phyloP scores from a whole-genome alignment of 805 yeast genomes.

The Blastobotrys chiropterorum region DNA sequence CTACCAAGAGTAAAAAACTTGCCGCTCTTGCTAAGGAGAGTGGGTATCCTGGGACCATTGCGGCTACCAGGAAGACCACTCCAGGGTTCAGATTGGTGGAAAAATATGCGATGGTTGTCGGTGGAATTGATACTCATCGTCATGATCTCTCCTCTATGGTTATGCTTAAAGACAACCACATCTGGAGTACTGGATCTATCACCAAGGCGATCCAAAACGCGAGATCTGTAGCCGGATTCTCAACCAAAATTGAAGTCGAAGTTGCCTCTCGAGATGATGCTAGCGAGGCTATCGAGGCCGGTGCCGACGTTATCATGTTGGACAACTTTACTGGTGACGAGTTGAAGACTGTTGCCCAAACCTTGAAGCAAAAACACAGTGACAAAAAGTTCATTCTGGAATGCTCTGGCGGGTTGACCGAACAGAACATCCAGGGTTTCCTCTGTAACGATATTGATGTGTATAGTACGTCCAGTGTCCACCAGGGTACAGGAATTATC shows the following conservation, averaged over 20 bases:
- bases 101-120: slow-evolving; percentile 91
- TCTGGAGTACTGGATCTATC: slow-evolving; percentile 89
- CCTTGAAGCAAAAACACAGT: slow-evolving; percentile 52
- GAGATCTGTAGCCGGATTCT: slow-evolving; percentile 76
- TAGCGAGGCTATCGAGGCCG: slow-evolving; percentile 85
- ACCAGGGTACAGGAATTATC: slow-evolving; percentile 79
- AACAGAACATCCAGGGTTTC: slow-evolving; percentile 56
- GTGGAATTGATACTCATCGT: slow-evolving; percentile 90
- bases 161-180: slow-evolving; percentile 92
- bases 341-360: slow-evolving; percentile 57
- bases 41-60: slow-evolving; percentile 78
- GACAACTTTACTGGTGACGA: slow-evolving; percentile 75
- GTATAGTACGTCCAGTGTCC: slow-evolving; percentile 85
- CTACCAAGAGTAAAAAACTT: slow-evolving; percentile 62
- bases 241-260: slow-evolving; percentile 88
- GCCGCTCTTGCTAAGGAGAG: slow-evolving; percentile 53
- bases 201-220: slow-evolving; percentile 77
- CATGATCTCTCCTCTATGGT: slow-evolving; percentile 91
- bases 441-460: slow-evolving; percentile 78
- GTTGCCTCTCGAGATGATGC: slow-evolving; percentile 83
- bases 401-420: slow-evolving; percentile 86
- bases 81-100: slow-evolving; percentile 88
- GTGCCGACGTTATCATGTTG: slow-evolving; percentile 93
- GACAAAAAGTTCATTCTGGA: slow-evolving; percentile 55
- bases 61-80: slow-evolving; percentile 96